Evolutionary conservation across 768 basidiomycete genomes (phyloP), one percentile per base, ranked within the genome.

Genomic region (Leucocoprinus sp.): DNA sequence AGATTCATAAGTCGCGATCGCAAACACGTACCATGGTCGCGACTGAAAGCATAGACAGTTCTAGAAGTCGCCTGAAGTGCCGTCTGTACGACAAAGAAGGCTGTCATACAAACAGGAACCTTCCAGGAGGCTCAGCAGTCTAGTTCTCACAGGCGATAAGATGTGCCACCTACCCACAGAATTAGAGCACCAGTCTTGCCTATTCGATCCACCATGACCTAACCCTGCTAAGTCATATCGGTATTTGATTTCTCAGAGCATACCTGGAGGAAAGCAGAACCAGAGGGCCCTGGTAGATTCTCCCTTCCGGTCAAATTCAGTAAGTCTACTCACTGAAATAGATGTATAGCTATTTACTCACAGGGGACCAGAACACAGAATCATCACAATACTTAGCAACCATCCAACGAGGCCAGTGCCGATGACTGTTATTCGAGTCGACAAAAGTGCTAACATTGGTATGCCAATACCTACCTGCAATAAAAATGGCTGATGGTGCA

Each of bases 321-420:
- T 33, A 34, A 48, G 28, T 2, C 5, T 12, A 35, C 8, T 37
- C 40, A 21, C 37, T 17, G 3, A 33, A 8, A 19, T 33, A 5
- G 19, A 24, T 26, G 23, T 35, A 28, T 22, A 19, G 3, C 19
- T 14, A 12, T n/a, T n/a, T n/a, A 67, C 80, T 55, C 50, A 82
- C 80, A 86, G 65, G 44, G 79, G 76, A 5, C 87, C 87, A 15
- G 84, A 86, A 61, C 88, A 92, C 7, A 93, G 69, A n/a, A 93
- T 73, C 23, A 91, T 62, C 4, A 90, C 82, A 51, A 95, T 85
- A 62, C 93, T 95, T 50, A 92, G 71, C 7, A 93, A 55, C 89
- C 89, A 92, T 26, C 89, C 88, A 50, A 89, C 71, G 36, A 84
- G 63, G 44, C 83, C 83, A 3, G 84, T 86, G 4, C 84, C 84